phyloP scores from a whole-genome alignment of 768 basidiomycete genomes.

The Cytidiella melzeri region DNA sequence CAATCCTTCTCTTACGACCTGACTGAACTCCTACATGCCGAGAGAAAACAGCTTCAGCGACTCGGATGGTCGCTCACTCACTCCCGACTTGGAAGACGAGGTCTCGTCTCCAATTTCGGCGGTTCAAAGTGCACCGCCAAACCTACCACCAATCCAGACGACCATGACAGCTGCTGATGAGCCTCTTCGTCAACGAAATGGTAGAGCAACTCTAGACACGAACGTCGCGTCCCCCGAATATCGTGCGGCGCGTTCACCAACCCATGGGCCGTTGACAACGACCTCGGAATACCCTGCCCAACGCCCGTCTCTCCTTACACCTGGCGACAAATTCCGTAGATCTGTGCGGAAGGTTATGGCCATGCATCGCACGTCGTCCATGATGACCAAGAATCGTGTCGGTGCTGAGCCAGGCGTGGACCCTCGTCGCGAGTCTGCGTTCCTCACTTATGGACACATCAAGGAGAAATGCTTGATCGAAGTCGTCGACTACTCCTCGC shows the following conservation, averaged over 20 bases:
- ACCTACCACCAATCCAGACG: constrained; percentile 1
- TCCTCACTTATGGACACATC: constrained; percentile 50
- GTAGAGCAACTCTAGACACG: background rate
- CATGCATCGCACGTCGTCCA: constrained; percentile 46
- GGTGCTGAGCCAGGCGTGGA: constrained; percentile 73
- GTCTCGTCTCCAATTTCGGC: constrained; percentile 12
- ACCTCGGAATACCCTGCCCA: background rate
- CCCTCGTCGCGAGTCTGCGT: constrained; percentile 53
- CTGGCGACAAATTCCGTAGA: constrained; percentile 47
- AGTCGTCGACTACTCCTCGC: constrained; percentile 56
- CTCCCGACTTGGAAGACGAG: constrained; percentile 52
- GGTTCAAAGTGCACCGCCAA: constrained; percentile 10
- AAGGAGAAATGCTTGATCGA: constrained; percentile 59
- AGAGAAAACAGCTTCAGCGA: constrained; percentile 65
- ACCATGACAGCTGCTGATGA: background rate
- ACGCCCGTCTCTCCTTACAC: constrained; percentile 20
- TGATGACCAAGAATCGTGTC: constrained; percentile 31
- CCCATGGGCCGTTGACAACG: background rate
- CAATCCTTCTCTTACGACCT: constrained; percentile 1
- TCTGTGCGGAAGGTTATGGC: constrained; percentile 58
- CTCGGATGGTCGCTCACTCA: constrained; percentile 58
- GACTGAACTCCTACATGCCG: constrained; percentile 37
- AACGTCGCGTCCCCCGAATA: no score
- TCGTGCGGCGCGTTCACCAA: background rate
- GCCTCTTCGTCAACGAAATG: background rate